phyloP scores from a whole-genome alignment of 345 rosid genomes.

The Lepidium africanum region DNA sequence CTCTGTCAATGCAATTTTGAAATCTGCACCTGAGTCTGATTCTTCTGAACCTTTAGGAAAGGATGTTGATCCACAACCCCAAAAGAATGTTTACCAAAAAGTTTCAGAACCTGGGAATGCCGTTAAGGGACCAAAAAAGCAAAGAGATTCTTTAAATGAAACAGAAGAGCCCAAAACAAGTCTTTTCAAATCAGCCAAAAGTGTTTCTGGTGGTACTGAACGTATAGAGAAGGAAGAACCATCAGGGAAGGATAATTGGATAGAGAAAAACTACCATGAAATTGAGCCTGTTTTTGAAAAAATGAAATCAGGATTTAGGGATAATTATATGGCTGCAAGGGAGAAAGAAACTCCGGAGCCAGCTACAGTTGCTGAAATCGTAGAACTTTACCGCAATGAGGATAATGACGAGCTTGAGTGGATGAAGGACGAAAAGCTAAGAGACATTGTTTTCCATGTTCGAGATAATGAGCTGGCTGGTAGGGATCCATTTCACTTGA shows the following conservation, averaged over 20 bases:
- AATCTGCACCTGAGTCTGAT: slow-evolving; percentile 8
- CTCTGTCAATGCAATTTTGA: slow-evolving; percentile 25
- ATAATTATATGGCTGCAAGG: slow-evolving; percentile 58
- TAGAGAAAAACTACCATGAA: slow-evolving; percentile 56
- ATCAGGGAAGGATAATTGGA: slow-evolving; percentile 45
- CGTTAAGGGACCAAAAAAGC: neutral
- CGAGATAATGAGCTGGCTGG: slow-evolving; percentile 87
- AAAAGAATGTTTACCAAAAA: slow-evolving; percentile 19
- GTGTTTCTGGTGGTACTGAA: slow-evolving; percentile 22
- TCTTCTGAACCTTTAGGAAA: slow-evolving; percentile 18
- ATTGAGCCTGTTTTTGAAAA: slow-evolving; percentile 56
- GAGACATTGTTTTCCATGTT: slow-evolving; percentile 74
- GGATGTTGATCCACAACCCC: slow-evolving; percentile 16
- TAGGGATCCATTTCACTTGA: slow-evolving; percentile 71
- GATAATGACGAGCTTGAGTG: slow-evolving; percentile 68
- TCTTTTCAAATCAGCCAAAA: slow-evolving; percentile 10
- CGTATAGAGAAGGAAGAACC: slow-evolving; percentile 14
- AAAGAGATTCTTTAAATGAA: slow-evolving; percentile 9
- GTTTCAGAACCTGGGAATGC: slow-evolving; percentile 11
- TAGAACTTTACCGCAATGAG: slow-evolving; percentile 37
- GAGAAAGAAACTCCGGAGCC: slow-evolving; percentile 39
- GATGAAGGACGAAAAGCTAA: slow-evolving; percentile 81
- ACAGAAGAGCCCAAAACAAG: slow-evolving; percentile 10
- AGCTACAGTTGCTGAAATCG: slow-evolving; percentile 26
- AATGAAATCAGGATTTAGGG: slow-evolving; percentile 74